A percentile compares a stretch with the other conserved stretches of the same genome.
phyloP scores from a whole-genome alignment of 2,329 filamentous ascomycete species.

The Cryphonectria naterciae region DNA sequence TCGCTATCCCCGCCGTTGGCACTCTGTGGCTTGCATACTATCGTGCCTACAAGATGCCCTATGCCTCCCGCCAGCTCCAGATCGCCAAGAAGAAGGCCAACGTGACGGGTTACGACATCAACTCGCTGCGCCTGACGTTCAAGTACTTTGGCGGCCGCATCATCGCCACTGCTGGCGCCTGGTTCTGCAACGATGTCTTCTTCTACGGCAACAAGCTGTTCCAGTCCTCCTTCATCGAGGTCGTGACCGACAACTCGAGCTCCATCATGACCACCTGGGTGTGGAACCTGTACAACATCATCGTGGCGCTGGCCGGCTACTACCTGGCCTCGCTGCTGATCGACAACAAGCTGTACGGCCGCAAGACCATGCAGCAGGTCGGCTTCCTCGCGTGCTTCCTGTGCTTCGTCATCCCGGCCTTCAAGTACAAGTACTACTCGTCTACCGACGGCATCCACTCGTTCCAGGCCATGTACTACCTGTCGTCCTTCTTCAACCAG shows the following conservation, averaged over 20 bases:
- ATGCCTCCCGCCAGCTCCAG: conserved; percentile 80
- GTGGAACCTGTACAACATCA: conserved; percentile 91
- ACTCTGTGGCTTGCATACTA: conserved; percentile 96
- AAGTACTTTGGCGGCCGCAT: conserved; percentile 84
- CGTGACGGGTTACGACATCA: conserved; percentile 91
- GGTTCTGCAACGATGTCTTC: conserved; percentile 98
- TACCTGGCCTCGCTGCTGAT: conserved; percentile 88
- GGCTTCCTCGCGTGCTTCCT: conserved; percentile 94
- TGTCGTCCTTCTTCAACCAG: conserved; percentile 98
- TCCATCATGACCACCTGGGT: conserved; percentile 87
- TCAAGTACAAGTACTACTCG: conserved; percentile 85
- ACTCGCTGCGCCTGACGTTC: conserved; percentile 78
- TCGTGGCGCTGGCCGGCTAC: conserved; percentile 84
- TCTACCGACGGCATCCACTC: conserved; percentile 70
- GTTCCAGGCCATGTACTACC: conserved; percentile 99
- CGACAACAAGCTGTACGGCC: conserved; percentile 95
- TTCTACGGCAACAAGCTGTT: conserved; percentile 99
- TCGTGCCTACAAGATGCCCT: conserved; percentile 91
- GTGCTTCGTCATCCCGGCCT: conserved; percentile 89
- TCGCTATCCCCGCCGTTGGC: conserved; percentile 86
- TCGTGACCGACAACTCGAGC: conserved; percentile 70
- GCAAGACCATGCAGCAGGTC: conserved; percentile 94
- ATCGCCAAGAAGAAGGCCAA: conserved; percentile 82
- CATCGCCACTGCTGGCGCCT: conserved; percentile 82
- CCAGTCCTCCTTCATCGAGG: conserved; percentile 85